phyloP scores from a whole-genome alignment of 305 asterid species.

The Solanum chacoense region DNA sequence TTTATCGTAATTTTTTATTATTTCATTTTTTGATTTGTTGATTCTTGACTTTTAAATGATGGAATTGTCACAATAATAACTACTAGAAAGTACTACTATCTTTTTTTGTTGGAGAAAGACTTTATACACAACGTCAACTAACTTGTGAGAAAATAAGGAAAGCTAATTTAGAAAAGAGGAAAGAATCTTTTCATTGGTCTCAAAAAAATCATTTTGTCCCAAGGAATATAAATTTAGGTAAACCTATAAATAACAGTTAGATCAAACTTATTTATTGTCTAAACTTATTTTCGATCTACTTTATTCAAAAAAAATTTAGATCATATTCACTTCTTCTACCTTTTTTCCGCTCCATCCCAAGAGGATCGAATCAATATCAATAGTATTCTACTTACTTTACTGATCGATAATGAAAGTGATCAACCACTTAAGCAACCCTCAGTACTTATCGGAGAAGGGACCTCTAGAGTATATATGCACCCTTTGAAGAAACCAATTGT shows the following conservation, averaged over 20 bases:
- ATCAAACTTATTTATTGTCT: not conserved
- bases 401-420: not conserved
- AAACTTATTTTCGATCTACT: not conserved
- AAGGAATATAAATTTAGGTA: not conserved
- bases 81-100: not conserved
- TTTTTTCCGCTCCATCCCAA: too few species aligned
- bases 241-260: not conserved
- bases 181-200: not conserved
- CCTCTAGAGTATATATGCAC: not conserved
- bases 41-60: not conserved
- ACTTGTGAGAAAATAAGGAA: not conserved
- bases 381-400: too few species aligned
- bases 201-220: not conserved
- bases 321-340: not conserved
- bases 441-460: not conserved
- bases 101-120: not conserved
- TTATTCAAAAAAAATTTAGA: not conserved
- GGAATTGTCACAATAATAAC: not conserved
- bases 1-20: fast-evolving
- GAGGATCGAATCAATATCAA: not conserved
- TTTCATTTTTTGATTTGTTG: fast-evolving
- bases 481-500: not conserved
- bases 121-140: not conserved
- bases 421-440: not conserved
- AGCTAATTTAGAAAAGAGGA: not conserved